A percentile compares a stretch with the other conserved stretches of the same genome.
These are phyloP conservation scores for Candida incommunis DNA, from an alignment of 805 yeast genomes.

Conservation along the genomic window DNA sequence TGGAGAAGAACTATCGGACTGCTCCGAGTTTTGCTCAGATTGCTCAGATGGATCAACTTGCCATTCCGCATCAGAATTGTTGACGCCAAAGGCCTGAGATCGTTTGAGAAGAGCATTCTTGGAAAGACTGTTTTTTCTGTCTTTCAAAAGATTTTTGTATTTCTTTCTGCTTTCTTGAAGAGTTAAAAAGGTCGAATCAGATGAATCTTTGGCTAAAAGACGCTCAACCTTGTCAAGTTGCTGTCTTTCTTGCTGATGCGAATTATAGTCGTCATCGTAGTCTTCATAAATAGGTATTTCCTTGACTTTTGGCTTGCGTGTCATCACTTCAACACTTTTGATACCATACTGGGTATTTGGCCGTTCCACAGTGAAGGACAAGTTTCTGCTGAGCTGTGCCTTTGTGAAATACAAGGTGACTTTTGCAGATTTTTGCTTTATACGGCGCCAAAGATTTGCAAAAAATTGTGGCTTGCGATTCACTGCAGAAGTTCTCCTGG, in stretches of 20 bases:
- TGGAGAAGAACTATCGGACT: neutral
- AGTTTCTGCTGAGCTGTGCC: neutral
- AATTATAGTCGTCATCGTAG: neutral
- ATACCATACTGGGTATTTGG: neutral
- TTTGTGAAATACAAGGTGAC: neutral
- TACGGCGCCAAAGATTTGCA: neutral
- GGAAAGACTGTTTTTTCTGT: neutral
- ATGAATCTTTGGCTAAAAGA: neutral
- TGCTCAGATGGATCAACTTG: neutral
- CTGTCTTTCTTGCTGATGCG: neutral
- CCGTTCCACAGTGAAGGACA: neutral
- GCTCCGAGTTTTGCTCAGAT: too few relatives aligned
- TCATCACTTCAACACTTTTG: neutral
- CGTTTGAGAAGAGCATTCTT: neutral
- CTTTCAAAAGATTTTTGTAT: neutral
- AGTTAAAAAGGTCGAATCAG: neutral
- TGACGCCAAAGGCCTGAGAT: neutral
- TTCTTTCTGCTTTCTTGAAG: neutral
- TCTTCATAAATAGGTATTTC: neutral
- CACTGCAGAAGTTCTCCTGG: neutral
- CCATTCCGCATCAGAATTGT: neutral
- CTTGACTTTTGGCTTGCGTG: neutral
- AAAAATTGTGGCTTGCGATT: neutral
- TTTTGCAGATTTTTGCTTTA: neutral
- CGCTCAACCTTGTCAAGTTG: too few relatives aligned